Percentiles rank a stretch among this genome's conserved stretches.
These are phyloP conservation scores for Golubevia pallescens DNA, from an alignment of 1,284 basidiomycete genomes.

Conservation along the genomic window DNA sequence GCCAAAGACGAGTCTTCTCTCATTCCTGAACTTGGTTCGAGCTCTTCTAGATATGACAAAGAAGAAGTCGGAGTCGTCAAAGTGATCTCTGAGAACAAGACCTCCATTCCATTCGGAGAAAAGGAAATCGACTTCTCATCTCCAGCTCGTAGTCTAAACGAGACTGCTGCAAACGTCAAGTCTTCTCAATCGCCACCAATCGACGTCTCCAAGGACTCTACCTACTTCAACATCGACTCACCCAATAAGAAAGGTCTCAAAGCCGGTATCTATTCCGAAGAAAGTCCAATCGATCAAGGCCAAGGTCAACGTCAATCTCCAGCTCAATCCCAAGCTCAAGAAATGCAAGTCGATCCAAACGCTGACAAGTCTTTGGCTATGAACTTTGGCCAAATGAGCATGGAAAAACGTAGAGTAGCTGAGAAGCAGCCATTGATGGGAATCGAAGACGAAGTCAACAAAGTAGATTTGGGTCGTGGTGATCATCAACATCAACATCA, in stretches of 20 bases:
- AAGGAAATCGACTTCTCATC: neutral
- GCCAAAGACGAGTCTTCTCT: too few relatives aligned
- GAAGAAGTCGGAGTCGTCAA: neutral
- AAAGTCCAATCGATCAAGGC: neutral
- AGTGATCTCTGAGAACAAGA: neutral
- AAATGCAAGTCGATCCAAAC: neutral
- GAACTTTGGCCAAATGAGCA: neutral
- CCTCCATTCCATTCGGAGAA: neutral
- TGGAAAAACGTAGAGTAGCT: neutral
- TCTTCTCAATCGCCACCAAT: neutral
- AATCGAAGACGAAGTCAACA: too few relatives aligned
- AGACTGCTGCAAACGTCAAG: neutral
- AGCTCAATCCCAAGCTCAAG: neutral
- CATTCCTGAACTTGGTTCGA: too few relatives aligned
- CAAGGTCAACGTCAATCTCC: neutral
- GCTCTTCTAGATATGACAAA: too few relatives aligned
- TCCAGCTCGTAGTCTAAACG: neutral
- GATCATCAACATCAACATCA: too few relatives aligned
- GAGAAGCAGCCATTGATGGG: neutral
- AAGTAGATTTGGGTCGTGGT: too few relatives aligned
- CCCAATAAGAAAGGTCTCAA: neutral
- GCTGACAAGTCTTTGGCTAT: neutral
- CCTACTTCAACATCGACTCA: neutral
- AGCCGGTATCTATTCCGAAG: neutral
- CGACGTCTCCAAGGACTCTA: neutral